Conservation (phyloP, 768 basidiomycete species). For the Leccinum pellstonianum region DNA sequence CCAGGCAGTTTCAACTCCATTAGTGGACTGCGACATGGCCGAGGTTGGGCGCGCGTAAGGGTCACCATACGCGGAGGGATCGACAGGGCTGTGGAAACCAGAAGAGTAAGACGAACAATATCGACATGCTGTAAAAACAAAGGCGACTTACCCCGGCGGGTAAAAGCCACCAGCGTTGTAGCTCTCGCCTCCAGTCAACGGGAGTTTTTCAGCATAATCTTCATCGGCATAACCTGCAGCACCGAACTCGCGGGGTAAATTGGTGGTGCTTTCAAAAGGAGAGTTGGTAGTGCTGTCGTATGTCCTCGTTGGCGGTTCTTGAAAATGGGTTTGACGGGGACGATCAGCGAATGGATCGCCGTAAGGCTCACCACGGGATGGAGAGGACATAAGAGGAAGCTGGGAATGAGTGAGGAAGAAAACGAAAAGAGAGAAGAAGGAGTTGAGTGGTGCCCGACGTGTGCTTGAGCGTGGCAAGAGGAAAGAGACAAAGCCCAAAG, state of each 20-base stretch:
- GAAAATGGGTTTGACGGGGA: slow-evolving; percentile 55
- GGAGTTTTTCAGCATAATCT: slow-evolving; percentile 74
- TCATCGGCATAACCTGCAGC: slow-evolving; percentile 54
- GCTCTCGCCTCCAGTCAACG: slow-evolving; percentile 58
- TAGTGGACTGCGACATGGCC: slow-evolving; percentile 51
- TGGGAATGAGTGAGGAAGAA: not conserved
- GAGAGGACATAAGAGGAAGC: slow-evolving; percentile 25
- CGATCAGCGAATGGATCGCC: slow-evolving; percentile 76
- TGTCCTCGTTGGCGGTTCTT: slow-evolving; percentile 52
- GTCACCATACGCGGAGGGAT: slow-evolving; percentile 65
- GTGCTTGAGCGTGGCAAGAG: not conserved
- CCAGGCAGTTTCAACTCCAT: slow-evolving; percentile 61
- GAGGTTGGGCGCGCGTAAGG: slow-evolving; percentile 60
- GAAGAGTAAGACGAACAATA: slow-evolving; percentile 3
- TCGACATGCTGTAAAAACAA: not conserved
- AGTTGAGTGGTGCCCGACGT: not conserved
- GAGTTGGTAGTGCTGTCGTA: slow-evolving; percentile 40
- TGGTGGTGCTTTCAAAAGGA: slow-evolving; percentile 58
- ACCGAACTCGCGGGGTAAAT: slow-evolving; percentile 53
- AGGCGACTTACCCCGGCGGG: slow-evolving; percentile 61
- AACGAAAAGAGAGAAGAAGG: not conserved
- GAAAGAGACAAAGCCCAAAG: slow-evolving; percentile 19
- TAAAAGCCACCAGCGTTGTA: slow-evolving; percentile 63
- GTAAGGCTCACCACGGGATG: slow-evolving; percentile 36
- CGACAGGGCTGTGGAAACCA: slow-evolving; percentile 35